A percentile compares a stretch with the other conserved stretches of the same genome.
These are phyloP conservation scores for Scheffersomyces ergatensis DNA, from an alignment of 805 yeast genomes.

Conservation along the genomic window DNA sequence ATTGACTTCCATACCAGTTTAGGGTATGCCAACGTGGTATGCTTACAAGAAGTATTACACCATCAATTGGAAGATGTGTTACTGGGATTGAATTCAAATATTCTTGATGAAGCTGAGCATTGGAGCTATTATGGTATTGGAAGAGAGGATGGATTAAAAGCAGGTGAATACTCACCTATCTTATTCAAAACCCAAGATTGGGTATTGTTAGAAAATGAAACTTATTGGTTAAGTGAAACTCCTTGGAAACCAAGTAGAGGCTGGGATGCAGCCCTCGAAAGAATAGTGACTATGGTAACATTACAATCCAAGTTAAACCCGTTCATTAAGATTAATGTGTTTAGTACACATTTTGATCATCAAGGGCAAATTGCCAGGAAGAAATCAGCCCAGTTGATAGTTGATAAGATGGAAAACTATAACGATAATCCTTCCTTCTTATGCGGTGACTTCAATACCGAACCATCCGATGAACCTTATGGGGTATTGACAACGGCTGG, in stretches of 20 bases:
- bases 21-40: conserved; percentile 32
- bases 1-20: conserved; percentile 24
- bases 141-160: conserved; percentile 25
- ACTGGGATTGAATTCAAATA: conserved; percentile 16
- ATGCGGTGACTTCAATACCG: conserved; percentile 43
- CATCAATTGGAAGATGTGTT: conserved; percentile 36
- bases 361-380: conserved; percentile 34
- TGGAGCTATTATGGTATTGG: conserved; percentile 41
- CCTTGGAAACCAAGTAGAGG: conserved; percentile 37
- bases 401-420: conserved; percentile 29
- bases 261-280: conserved; percentile 43
- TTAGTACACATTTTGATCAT: conserved; percentile 45
- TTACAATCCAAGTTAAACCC: conserved; percentile 29
- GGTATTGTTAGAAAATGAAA: conserved; percentile 24
- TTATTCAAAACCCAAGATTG: conserved; percentile 30
- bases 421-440: conserved; percentile 34
- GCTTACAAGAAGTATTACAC: conserved; percentile 41
- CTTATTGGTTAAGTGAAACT: conserved; percentile 42
- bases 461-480: conserved; percentile 41
- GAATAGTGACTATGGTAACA: conserved; percentile 39
- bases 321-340: conserved; percentile 23
- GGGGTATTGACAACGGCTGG: conserved; percentile 33
- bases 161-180: conserved; percentile 38
- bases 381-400: conserved; percentile 31
- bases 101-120: conserved; percentile 6